Evolutionary conservation across 495 filamentous ascomycete species (phyloP), one percentile per base, ranked within the genome.

Genomic region (Clavariopsis aquatica): DNA sequence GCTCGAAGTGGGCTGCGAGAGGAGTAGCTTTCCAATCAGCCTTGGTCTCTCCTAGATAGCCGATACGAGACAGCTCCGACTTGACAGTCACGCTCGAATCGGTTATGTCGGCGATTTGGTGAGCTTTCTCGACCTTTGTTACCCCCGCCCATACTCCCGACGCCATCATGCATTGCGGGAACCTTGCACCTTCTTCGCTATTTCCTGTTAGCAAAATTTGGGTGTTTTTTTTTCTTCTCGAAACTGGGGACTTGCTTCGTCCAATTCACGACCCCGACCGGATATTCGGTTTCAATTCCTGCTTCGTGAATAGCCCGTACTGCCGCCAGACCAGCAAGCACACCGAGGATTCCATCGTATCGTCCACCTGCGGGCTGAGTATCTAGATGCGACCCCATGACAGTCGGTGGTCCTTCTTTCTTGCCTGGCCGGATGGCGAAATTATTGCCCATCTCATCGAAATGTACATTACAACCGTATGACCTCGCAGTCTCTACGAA

Each of bases 391-490:
- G 9, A 15, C 8, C 38, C 38, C 9, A 43, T 8, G 38, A 8
- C 38, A n/a, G n/a, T 43, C 13, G 54, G 54, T 12, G 62, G 29
- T 47, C 31, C 54, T 29, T 65, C 60, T 54, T 65, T 65, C 29
- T 65, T 45, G 6, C 62, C 54, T 5, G 62, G 55, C 10, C 45
- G 54, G 31, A 60, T 65, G 13, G 56, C 62, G 31, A 59, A 60
- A 15, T 53, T 59, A 55, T 60, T 65, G 46, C 62, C 56, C 62
- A 65, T 65, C 28, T 59, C 55, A 27, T 65, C 62, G 17, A 65
- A 24, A 12, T 34, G 38, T 22, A 60, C 47, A 29, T 65, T 38
- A 43, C 55, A 65, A 31, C 62, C 62, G 23, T 49, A 53, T 45
- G 52, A 54, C 15, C 51, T 49, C 9, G 62, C 52, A 20, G 57